Conservation (phyloP, 352 stramenopile species). For the Globisporangium acanthophoron region DNA sequence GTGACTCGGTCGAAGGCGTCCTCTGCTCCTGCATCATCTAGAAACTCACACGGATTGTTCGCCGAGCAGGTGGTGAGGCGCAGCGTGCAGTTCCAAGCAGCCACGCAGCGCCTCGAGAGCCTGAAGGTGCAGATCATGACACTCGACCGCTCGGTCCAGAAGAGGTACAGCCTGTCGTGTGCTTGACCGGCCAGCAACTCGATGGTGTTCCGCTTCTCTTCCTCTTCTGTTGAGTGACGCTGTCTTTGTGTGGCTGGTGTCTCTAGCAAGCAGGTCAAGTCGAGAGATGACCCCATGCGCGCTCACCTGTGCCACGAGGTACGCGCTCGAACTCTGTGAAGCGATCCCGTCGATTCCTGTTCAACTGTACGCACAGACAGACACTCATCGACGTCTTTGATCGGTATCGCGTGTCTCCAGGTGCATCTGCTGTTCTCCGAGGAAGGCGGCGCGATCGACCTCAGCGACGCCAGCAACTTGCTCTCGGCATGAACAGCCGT, state of each 20-base stretch:
- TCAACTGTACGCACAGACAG: too few relatives aligned
- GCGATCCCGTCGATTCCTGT: too few relatives aligned
- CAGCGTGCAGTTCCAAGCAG: neutral
- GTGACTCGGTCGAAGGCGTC: neutral
- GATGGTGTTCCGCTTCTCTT: neutral
- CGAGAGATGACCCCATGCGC: slow-evolving; percentile 5
- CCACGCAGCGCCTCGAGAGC: neutral
- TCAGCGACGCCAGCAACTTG: neutral
- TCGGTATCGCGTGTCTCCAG: neutral
- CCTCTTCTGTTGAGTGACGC: neutral
- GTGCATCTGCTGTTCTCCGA: slow-evolving; percentile 30
- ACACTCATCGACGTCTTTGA: too few relatives aligned
- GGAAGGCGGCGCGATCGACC: slow-evolving; percentile 19
- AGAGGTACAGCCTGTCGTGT: neutral
- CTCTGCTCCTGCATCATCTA: neutral
- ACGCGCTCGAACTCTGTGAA: too few relatives aligned
- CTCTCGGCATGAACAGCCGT: neutral
- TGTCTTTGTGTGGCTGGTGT: neutral
- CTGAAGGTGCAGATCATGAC: slow-evolving; percentile 2
- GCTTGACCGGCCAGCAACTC: too few relatives aligned
- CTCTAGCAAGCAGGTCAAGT: slow-evolving; percentile 4
- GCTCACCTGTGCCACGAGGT: slow-evolving; percentile 5
- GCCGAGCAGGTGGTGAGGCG: neutral
- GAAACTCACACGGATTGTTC: too few relatives aligned
- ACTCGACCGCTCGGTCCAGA: neutral